phyloP scores from a whole-genome alignment of 306 rosid species.

The Cucurbita maxima region DNA sequence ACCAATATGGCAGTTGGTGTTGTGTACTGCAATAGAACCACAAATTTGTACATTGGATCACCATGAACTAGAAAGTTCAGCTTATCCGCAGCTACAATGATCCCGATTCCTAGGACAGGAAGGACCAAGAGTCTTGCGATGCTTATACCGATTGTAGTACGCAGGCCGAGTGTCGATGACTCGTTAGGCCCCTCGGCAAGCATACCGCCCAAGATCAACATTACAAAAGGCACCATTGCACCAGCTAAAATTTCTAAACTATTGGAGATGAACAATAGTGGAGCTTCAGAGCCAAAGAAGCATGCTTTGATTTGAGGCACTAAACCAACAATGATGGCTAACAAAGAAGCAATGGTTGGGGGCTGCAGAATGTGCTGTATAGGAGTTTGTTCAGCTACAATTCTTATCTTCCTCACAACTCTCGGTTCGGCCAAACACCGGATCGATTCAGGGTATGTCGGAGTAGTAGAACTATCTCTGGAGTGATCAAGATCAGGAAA shows the following conservation, averaged over 20 bases:
- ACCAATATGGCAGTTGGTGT: conserved; percentile 81
- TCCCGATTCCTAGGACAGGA: conserved; percentile 62
- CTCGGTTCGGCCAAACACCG: conserved; percentile 75
- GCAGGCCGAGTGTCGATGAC: conserved; percentile 44
- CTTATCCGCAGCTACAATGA: conserved; percentile 34
- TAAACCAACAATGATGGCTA: conserved; percentile 53
- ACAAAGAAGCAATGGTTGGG: conserved; percentile 58
- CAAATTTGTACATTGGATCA: conserved; percentile 55
- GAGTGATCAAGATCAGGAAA: conserved; percentile 33
- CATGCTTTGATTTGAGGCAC: conserved; percentile 48
- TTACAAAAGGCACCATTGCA: conserved; percentile 75
- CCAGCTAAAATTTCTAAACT: conserved; percentile 53
- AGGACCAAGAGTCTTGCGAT: conserved; percentile 77
- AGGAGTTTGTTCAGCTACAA: conserved; percentile 68
- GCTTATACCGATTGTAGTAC: conserved; percentile 60
- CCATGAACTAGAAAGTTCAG: conserved; percentile 28
- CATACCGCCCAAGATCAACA: conserved; percentile 87
- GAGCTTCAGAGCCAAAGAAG: conserved; percentile 45
- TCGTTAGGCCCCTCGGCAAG: conserved; percentile 81
- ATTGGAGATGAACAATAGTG: conserved; percentile 43
- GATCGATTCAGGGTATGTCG: conserved; percentile 30
- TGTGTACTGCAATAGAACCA: conserved; percentile 66
- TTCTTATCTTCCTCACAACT: conserved; percentile 55
- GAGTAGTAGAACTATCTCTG: conserved; percentile 10
- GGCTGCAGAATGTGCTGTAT: conserved; percentile 71